A percentile compares a stretch with the other conserved stretches of the same genome.
These are phyloP conservation scores for Trichoderma sp. DNA, from an alignment of 2,329 filamentous ascomycete genomes.

Conservation along the genomic window DNA sequence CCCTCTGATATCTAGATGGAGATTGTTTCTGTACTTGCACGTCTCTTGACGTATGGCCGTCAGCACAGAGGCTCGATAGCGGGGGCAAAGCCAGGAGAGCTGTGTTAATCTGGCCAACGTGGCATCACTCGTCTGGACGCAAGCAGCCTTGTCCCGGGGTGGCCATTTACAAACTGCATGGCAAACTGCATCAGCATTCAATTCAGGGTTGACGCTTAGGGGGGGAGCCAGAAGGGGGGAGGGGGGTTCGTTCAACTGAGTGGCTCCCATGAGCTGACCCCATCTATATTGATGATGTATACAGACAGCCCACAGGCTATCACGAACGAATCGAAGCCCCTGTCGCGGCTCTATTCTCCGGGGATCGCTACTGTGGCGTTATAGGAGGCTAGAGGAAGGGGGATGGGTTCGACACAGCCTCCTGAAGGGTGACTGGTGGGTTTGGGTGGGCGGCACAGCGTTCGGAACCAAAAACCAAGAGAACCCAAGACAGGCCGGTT, in stretches of 20 bases:
- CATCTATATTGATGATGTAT: constrained; percentile 7
- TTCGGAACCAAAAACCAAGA: not conserved
- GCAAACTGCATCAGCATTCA: constrained; percentile 20
- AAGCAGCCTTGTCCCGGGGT: not conserved
- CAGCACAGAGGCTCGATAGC: constrained; percentile 12
- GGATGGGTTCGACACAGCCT: not conserved
- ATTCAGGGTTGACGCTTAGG: not conserved
- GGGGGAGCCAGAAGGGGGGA: not conserved
- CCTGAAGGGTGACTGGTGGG: not conserved
- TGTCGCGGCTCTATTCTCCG: constrained; percentile 11
- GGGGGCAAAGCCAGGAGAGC: constrained; percentile 16
- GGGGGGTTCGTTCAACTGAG: not conserved
- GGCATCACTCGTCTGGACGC: constrained; percentile 20
- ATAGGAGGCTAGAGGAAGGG: not conserved
- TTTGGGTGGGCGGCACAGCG: not conserved
- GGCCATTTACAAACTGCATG: constrained; percentile 19
- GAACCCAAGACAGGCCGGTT: not conserved
- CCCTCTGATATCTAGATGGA: not conserved
- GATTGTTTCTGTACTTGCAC: not conserved
- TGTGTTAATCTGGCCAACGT: constrained; percentile 21
- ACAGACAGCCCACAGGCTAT: not conserved
- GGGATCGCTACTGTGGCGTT: constrained; percentile 5
- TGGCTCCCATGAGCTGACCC: not conserved
- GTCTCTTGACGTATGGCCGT: not conserved
- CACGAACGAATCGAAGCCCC: constrained; percentile 4